Evolutionary conservation across 192 early-diverging fungal genomes (phyloP), one percentile per base, ranked within the genome.

Genomic region (Pilaira anomala): DNA sequence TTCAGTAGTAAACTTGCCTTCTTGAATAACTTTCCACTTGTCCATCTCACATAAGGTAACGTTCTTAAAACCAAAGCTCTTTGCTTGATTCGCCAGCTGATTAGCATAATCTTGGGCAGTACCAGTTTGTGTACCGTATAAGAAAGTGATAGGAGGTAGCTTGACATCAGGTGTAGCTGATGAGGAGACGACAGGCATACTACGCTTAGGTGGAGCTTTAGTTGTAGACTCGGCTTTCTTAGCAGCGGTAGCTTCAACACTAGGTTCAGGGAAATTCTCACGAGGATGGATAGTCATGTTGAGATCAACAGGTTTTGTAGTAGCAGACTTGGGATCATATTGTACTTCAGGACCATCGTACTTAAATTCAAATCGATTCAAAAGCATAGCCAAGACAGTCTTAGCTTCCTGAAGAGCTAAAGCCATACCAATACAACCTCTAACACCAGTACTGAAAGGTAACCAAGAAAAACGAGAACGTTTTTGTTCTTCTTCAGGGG

Each of bases 341-440:
- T 21, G 12, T 1, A 65, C 41, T 24, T 77, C 66, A 24, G 59
- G 40, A 45, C 58, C 58, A 19, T 67, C 36, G 39, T 60, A 65
- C 1, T 21, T 36, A 48, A 84, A 77, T 16, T 71, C 44, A 58
- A 79, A 87, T 16, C 60, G 62, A n/a, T 67, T 60, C 19, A 87
- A 60, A 36, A 83, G 39, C 60, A 72, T 76, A 25, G 79, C 78
- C 40, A 83, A 48, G 1, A 78, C 77, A 7, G 80, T 73, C 18
- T 77, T 80, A 9, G 74, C 78, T 59, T 87, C 85, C 69, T 79
- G 74, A 48, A 86, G 36, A 14, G 85, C 83, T 73, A 86, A 83
- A 28, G 24, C 48, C 66, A 62, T 74, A 33, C 73, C 73, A 39
- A 75, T 75, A 63, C 73, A 75, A n/a, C 54, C 63, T 16, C 73